A percentile compares a stretch with the other conserved stretches of the same genome.
Evolutionary conservation across 208 protist species (phyloP).

Genomic region (Histomonas meleagridis): DNA sequence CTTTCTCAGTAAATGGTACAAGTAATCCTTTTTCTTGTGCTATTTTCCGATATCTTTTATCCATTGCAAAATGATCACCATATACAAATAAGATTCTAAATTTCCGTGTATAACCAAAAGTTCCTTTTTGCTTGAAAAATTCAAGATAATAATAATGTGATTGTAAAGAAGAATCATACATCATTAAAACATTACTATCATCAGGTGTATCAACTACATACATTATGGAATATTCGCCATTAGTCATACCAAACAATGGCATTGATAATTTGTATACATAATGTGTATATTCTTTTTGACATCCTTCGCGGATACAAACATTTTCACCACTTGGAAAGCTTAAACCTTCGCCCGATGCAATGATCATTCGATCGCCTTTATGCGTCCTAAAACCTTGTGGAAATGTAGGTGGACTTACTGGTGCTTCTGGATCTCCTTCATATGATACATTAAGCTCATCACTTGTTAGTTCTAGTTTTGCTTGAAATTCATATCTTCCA

Average conservation of each 20-base stretch:
- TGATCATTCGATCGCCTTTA: background rate
- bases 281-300: background rate
- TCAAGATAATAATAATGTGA: background rate
- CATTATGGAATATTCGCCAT: background rate
- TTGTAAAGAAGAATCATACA: background rate
- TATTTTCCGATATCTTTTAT: background rate
- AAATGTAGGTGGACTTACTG: too few relatives aligned
- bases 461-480: too few relatives aligned
- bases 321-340: background rate
- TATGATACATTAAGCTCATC: too few relatives aligned
- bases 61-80: background rate
- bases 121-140: background rate
- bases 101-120: background rate
- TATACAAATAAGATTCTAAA: background rate
- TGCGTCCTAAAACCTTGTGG: background rate
- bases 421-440: too few relatives aligned
- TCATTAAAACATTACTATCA: background rate
- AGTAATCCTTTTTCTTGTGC: too few relatives aligned
- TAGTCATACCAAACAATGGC: background rate
- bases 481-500: too few relatives aligned
- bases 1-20: background rate
- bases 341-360: background rate
- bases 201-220: background rate
- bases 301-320: background rate
- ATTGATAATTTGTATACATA: background rate